phyloP scores from a whole-genome alignment of 768 basidiomycete genomes.

The Stropharia rugosoannulata region DNA sequence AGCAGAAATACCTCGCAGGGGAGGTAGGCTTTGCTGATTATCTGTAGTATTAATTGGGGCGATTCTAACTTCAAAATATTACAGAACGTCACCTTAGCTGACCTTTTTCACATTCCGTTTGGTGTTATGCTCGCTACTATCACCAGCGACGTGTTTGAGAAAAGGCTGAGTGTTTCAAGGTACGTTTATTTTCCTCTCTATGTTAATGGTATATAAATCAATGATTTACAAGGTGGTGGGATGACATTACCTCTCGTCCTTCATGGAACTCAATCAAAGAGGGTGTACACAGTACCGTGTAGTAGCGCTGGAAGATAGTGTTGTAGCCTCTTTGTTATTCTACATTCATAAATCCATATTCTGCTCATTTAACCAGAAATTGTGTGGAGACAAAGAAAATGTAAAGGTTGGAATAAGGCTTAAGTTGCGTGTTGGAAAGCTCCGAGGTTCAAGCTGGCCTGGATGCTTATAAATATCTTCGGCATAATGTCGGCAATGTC shows the following conservation, averaged over 20 bases:
- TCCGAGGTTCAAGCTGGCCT: too few relatives aligned
- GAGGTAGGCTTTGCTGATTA: slow-evolving; percentile 32
- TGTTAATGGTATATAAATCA: neutral
- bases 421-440: too few relatives aligned
- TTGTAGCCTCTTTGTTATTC: too few relatives aligned
- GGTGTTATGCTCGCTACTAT: slow-evolving; percentile 16
- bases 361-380: too few relatives aligned
- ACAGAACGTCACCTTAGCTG: slow-evolving; percentile 49
- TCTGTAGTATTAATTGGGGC: neutral
- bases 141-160: slow-evolving; percentile 28
- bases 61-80: neutral
- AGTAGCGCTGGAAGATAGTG: too few relatives aligned
- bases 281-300: slow-evolving; percentile 22
- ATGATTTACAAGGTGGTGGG: slow-evolving; percentile 22
- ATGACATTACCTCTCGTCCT: slow-evolving; percentile 37
- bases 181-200: slow-evolving; percentile 11
- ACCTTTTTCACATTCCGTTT: slow-evolving; percentile 57
- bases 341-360: too few relatives aligned
- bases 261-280: slow-evolving; percentile 51
- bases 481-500: too few relatives aligned
- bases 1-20: slow-evolving; percentile 56
- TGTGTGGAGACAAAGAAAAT: too few relatives aligned
- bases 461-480: too few relatives aligned
- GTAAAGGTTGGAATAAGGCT: too few relatives aligned
- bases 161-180: slow-evolving; percentile 45